Conservation (phyloP, 179 eudicot genomes). For the Gypsophila paniculata region DNA sequence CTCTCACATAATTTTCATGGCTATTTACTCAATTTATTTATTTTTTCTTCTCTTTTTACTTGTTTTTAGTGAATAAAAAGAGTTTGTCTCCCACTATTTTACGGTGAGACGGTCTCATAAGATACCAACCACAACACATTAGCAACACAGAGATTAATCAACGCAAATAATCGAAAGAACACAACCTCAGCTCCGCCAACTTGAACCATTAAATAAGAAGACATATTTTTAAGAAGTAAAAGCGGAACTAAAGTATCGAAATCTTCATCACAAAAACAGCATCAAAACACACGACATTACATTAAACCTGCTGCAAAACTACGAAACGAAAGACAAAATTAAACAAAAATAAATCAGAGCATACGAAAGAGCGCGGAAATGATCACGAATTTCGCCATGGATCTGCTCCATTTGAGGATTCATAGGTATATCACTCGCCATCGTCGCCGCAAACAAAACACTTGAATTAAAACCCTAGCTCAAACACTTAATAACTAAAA, state of each 20-base stretch:
- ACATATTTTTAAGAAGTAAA: background rate
- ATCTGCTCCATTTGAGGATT: conserved; percentile 97
- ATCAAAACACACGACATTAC: background rate
- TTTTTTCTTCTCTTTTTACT: too few species aligned
- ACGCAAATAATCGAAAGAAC: background rate
- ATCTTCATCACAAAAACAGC: background rate
- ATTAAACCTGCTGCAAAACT: background rate
- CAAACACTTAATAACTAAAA: background rate
- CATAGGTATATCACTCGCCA: conserved; percentile 75
- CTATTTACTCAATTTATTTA: too few species aligned
- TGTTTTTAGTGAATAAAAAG: too few species aligned
- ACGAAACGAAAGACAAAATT: background rate
- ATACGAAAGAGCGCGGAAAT: conserved; percentile 87
- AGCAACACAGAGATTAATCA: background rate
- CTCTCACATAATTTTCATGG: too few species aligned
- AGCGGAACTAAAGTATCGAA: conserved; percentile 9
- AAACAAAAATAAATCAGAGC: background rate
- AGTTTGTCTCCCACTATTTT: too few species aligned
- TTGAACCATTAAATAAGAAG: background rate
- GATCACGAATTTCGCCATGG: conserved; percentile 92
- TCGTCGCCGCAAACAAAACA: conserved; percentile 27
- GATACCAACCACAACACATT: background rate
- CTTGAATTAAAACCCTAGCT: conserved; percentile 17
- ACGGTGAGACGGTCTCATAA: too few species aligned
- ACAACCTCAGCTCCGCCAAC: background rate